Evolutionary conservation across 441 rosid genomes (phyloP), one percentile per base, ranked within the genome.

Genomic region (Dalechampia spathulata): DNA sequence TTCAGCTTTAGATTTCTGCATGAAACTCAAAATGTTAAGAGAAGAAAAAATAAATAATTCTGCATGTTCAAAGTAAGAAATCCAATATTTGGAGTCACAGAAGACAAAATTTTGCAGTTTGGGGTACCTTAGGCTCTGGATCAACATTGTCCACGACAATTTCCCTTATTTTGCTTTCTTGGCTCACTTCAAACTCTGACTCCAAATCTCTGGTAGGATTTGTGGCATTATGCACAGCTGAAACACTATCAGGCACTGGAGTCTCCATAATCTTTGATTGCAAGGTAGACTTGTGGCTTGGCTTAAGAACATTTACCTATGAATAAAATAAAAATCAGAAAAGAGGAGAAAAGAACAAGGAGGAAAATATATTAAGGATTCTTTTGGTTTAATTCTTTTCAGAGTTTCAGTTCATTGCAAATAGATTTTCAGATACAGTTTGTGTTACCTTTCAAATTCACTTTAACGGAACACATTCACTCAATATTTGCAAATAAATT

Each of bases 291-390:
- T 86, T 90, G 74, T 87, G 90, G 81, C 97, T 87, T 60, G 97
- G 99, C 73, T 87, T 90, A 57, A 94, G 95, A 72, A 90, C 88
- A 71, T 85, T 72, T 49, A 94, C 83, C 97, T 94, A 68, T 45
- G 38, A 68, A 52, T 45, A 30, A 72, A 60, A 50, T 52, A 60
- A 16, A 41, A 25, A 40, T 64, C 57, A 64, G 41, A 58, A 45
- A 61, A 62, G 49, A 52, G 37, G 49, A 40, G 52, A 36, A 32
- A 65, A 58, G 61, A 22, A 43, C 48, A 68, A 59, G 41, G 56
- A 16, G 41, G 14, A 17, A 8, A 21, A 15, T n/a, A n/a, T n/a
- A n/a, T n/a, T n/a, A n/a, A n/a, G n/a, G n/a, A n/a, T n/a, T n/a
- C n/a, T n/a, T n/a, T n/a, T n/a, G n/a, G n/a, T n/a, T n/a, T n/a